A percentile compares a stretch with the other conserved stretches of the same genome.
phyloP scores from a whole-genome alignment of 805 yeast species.

The Lipomyces chichibuensis region DNA sequence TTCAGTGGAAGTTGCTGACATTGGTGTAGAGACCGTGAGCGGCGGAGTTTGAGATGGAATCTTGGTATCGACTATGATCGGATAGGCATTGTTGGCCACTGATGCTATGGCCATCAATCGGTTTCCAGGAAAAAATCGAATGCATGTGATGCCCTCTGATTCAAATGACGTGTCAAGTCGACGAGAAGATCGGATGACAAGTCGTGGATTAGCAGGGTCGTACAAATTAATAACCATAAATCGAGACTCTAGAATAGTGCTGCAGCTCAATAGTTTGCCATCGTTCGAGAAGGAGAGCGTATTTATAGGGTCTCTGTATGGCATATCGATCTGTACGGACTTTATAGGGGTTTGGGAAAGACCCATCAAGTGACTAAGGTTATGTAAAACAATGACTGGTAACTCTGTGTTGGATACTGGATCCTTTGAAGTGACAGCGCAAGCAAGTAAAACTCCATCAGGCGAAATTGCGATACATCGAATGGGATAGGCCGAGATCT shows the following conservation, averaged over 20 bases:
- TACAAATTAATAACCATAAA: conserved; percentile 72
- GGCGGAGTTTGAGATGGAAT: conserved; percentile 42
- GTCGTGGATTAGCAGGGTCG: conserved; percentile 64
- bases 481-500: conserved; percentile 72
- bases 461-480: conserved; percentile 75
- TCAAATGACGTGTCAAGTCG: conserved; percentile 67
- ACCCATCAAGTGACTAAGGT: conserved; percentile 22
- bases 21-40: background rate
- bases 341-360: conserved; percentile 45
- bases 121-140: conserved; percentile 71
- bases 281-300: conserved; percentile 72
- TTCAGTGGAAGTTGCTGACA: background rate
- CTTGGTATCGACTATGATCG: conserved; percentile 67
- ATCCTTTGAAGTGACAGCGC: conserved; percentile 83
- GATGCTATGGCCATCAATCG: conserved; percentile 56
- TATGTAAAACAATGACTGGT: conserved; percentile 69
- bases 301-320: conserved; percentile 84
- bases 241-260: conserved; percentile 76
- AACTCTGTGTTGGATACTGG: conserved; percentile 69
- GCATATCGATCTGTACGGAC: conserved; percentile 75
- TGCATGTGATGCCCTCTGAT: conserved; percentile 86
- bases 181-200: conserved; percentile 69
- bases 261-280: conserved; percentile 70
- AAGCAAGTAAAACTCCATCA: conserved; percentile 65
- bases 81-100: conserved; percentile 65